Percentiles rank a stretch among this genome's conserved stretches.
phyloP scores from a whole-genome alignment of 495 filamentous ascomycete genomes.

The Lichenothelia convexa region DNA sequence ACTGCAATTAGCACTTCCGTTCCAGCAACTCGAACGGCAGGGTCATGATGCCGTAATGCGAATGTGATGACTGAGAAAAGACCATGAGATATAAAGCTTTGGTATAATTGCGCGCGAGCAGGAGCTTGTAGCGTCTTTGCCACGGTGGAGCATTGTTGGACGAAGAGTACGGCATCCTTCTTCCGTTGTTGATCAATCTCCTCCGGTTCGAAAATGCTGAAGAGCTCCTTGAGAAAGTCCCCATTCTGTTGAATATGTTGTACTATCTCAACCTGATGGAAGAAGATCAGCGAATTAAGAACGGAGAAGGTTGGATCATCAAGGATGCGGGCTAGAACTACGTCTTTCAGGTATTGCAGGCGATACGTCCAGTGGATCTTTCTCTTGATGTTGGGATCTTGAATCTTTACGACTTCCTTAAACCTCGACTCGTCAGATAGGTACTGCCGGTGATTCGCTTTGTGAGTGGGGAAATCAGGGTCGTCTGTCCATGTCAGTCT shows the following conservation, averaged over 20 bases:
- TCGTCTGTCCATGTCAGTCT: constrained; percentile 40
- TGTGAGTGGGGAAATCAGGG: constrained; percentile 95
- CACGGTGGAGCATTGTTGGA: constrained; percentile 88
- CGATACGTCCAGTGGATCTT: constrained; percentile 96
- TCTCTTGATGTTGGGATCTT: constrained; percentile 55
- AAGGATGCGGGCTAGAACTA: constrained; percentile 85
- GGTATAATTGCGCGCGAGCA: constrained; percentile 60
- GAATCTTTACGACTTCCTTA: constrained; percentile 90
- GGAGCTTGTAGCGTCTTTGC: constrained; percentile 84
- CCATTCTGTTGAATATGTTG: constrained; percentile 70
- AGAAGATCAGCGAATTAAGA: constrained; percentile 95
- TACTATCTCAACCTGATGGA: constrained; percentile 95
- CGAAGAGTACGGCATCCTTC: constrained; percentile 88
- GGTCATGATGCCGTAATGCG: constrained; percentile 67
- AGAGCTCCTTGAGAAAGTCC: constrained; percentile 70
- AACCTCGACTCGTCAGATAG: constrained; percentile 72
- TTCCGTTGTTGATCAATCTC: constrained; percentile 50
- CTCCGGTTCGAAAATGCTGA: constrained; percentile 60
- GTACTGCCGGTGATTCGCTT: constrained; percentile 92
- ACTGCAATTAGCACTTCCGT: constrained; percentile 87
- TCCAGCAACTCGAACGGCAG: constrained; percentile 72
- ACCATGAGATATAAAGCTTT: constrained; percentile 74
- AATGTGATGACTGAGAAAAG: constrained; percentile 82
- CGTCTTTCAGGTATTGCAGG: constrained; percentile 94
- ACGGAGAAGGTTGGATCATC: constrained; percentile 97